phyloP scores from a whole-genome alignment of 2,329 filamentous ascomycete species.

The Seiridium cupressi region DNA sequence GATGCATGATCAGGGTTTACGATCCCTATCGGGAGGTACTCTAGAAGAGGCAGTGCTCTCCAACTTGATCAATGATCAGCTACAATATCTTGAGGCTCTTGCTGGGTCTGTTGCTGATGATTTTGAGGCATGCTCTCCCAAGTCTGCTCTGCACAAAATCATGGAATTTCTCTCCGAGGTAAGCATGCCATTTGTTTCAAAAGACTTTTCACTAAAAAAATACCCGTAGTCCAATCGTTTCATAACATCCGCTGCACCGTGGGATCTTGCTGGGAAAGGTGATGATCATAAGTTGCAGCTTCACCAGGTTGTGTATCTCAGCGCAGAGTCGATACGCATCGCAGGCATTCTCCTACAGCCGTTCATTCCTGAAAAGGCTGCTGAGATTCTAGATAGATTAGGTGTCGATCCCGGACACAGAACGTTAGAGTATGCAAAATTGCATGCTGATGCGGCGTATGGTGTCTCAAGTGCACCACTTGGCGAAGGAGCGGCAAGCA shows the following conservation, averaged over 20 bases:
- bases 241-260: slow-evolving; percentile 68
- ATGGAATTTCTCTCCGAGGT: slow-evolving; percentile 63
- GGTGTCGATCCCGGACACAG: slow-evolving; percentile 66
- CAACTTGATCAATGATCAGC: slow-evolving; percentile 32
- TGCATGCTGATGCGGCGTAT: slow-evolving; percentile 68
- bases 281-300: slow-evolving; percentile 38
- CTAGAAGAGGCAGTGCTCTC: slow-evolving; percentile 12
- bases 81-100: slow-evolving; percentile 36
- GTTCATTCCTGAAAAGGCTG: slow-evolving; percentile 80
- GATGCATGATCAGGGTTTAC: slow-evolving; percentile 8
- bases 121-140: slow-evolving; percentile 65
- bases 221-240: slow-evolving; percentile 54
- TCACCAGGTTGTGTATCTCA: slow-evolving; percentile 61
- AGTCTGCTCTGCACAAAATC: slow-evolving; percentile 62
- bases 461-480: slow-evolving; percentile 44
- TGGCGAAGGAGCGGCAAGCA: slow-evolving; percentile 35
- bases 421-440: slow-evolving; percentile 58
- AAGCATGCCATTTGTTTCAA: slow-evolving; percentile 15
- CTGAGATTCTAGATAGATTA: slow-evolving; percentile 71
- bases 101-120: slow-evolving; percentile 41
- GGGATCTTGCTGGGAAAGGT: slow-evolving; percentile 51
- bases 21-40: not conserved
- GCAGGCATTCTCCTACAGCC: slow-evolving; percentile 84
- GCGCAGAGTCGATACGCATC: slow-evolving; percentile 75
- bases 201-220: not conserved